Evolutionary conservation across 345 rosid species (phyloP).

Genomic region (Acer yangbiense): DNA sequence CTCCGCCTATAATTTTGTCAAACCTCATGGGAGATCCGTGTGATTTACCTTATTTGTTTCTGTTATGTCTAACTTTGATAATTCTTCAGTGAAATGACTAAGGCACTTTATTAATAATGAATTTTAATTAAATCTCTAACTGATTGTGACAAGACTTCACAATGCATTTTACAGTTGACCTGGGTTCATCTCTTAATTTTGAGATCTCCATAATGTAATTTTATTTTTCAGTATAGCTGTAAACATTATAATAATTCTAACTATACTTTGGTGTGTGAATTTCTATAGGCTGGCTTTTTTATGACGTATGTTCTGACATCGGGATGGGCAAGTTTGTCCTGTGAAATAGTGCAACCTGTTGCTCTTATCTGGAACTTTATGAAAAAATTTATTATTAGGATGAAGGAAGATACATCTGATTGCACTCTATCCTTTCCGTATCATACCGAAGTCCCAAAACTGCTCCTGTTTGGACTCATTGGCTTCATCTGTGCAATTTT

Average conservation of each 20-base stretch:
- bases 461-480: slow-evolving; percentile 75
- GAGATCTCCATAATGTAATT: background rate
- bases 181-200: background rate
- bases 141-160: background rate
- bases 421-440: slow-evolving; percentile 62
- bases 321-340: slow-evolving; percentile 84
- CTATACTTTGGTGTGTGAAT: slow-evolving; percentile 13
- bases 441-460: slow-evolving; percentile 84
- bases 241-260: slow-evolving; percentile 16
- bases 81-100: background rate
- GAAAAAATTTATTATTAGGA: slow-evolving; percentile 46
- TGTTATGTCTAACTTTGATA: background rate
- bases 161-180: background rate
- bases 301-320: slow-evolving; percentile 85
- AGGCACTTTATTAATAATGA: slow-evolving; percentile 15
- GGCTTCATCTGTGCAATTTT: slow-evolving; percentile 87
- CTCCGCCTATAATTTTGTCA: background rate
- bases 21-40: background rate
- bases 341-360: slow-evolving; percentile 75
- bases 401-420: slow-evolving; percentile 44
- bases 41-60: background rate
- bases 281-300: slow-evolving; percentile 87
- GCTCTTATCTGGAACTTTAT: slow-evolving; percentile 53
- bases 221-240: background rate
- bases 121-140: background rate